A percentile compares a stretch with the other conserved stretches of the same genome.
Conservation (phyloP, 306 rosid genomes). For the Medicago arabica region DNA sequence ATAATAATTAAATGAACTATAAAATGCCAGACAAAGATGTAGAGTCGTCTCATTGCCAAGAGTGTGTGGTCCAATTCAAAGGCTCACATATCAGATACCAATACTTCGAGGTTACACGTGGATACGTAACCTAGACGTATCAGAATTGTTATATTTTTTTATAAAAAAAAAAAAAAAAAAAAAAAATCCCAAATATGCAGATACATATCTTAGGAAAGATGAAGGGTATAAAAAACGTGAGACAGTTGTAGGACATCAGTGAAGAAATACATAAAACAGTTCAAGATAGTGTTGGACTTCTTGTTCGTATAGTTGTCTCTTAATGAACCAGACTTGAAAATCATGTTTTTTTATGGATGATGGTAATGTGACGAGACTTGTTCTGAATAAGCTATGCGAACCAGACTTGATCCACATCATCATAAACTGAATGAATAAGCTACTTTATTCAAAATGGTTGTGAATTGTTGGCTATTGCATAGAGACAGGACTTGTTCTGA, state of each 20-base stretch:
- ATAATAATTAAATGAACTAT: conserved; percentile 29
- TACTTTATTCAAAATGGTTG: background rate
- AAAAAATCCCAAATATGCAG: background rate
- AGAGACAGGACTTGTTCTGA: background rate
- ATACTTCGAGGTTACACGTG: background rate
- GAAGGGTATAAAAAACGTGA: background rate
- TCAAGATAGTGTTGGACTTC: background rate
- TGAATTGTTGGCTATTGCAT: background rate
- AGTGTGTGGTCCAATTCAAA: conserved; percentile 13
- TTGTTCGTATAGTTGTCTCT: background rate
- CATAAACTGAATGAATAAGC: background rate
- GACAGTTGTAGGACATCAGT: background rate
- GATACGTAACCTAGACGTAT: background rate
- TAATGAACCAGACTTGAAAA: background rate
- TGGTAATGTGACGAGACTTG: background rate
- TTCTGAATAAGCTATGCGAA: no score
- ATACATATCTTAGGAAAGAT: background rate
- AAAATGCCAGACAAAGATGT: conserved; percentile 27
- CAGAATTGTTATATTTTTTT: background rate
- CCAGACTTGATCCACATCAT: no score
- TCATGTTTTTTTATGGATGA: background rate
- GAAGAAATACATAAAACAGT: background rate
- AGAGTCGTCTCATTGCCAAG: conserved; percentile 16
- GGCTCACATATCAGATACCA: background rate
- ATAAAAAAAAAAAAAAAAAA: background rate